Conservation (phyloP, 345 rosid species). For the Rhizophora mangle region DNA sequence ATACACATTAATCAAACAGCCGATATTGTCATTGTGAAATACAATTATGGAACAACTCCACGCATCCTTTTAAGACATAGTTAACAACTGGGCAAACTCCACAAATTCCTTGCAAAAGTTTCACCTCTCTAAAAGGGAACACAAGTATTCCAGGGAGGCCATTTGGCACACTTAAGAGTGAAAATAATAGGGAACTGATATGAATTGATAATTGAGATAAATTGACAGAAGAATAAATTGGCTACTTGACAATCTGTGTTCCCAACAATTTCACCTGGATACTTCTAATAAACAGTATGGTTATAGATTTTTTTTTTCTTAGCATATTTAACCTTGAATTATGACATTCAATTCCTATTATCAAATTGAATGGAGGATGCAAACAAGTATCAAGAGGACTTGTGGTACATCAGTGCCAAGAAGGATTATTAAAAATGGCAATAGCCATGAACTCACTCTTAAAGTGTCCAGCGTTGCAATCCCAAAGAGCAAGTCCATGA, state of each 20-base stretch:
- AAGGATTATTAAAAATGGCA: conserved; percentile 2
- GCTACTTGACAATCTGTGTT: background rate
- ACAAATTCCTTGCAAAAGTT: no score
- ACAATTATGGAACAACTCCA: no score
- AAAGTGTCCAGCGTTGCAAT: conserved; percentile 1
- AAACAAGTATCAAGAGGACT: background rate
- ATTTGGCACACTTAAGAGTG: background rate
- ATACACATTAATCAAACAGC: no score
- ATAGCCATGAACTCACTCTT: background rate
- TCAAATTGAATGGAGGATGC: background rate
- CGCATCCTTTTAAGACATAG: no score
- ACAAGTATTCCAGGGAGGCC: background rate
- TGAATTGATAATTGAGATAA: background rate
- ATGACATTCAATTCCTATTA: background rate
- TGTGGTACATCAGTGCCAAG: conserved; percentile 2
- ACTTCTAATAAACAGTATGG: background rate
- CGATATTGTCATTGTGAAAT: no score
- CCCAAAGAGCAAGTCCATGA: conserved; percentile 7
- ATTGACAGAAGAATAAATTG: background rate
- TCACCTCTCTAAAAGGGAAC: no score
- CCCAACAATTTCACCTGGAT: background rate
- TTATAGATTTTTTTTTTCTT: background rate
- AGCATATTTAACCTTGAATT: background rate
- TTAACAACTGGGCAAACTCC: no score
- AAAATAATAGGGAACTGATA: background rate